Percentiles rank a stretch among this genome's conserved stretches.
Evolutionary conservation across 1,284 basidiomycete genomes (phyloP).

Genomic region (Fomitopsis betulina): DNA sequence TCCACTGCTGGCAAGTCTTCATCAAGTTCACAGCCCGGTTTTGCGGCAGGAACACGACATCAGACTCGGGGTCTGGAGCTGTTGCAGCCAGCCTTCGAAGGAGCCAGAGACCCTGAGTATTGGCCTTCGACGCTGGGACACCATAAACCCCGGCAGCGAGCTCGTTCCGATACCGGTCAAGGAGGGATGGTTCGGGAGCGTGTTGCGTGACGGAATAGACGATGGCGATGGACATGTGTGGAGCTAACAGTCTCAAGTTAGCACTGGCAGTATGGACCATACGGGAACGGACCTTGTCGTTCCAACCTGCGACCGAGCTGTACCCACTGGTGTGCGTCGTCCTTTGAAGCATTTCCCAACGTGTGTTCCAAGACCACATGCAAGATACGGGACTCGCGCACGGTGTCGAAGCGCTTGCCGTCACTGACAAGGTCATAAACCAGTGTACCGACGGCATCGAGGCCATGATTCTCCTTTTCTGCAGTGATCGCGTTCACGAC

Average conservation of each 20-base stretch:
- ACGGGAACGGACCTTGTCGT: conserved; percentile 46
- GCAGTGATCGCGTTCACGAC: conserved; percentile 35
- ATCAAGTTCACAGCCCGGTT: conserved; percentile 88
- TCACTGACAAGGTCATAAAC: conserved; percentile 36
- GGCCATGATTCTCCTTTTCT: conserved; percentile 15
- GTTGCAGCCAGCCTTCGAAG: conserved; percentile 72
- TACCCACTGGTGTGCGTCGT: conserved; percentile 78
- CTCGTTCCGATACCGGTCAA: conserved; percentile 88
- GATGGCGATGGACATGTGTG: conserved; percentile 63
- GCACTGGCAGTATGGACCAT: conserved; percentile 22
- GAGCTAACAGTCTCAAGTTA: conserved; percentile 39
- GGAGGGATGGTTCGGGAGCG: conserved; percentile 64
- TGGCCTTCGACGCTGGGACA: conserved; percentile 58
- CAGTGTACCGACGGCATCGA: conserved; percentile 35
- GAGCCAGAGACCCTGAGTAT: conserved; percentile 63
- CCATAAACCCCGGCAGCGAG: conserved; percentile 78
- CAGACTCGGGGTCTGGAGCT: conserved; percentile 77
- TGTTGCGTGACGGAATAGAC: conserved; percentile 57
- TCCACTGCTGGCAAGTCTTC: conserved; percentile 83
- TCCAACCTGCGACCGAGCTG: conserved; percentile 58
- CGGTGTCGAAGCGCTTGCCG: conserved; percentile 39
- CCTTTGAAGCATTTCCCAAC: conserved; percentile 53
- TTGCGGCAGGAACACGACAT: conserved; percentile 84
- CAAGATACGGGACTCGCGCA: conserved; percentile 55
- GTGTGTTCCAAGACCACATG: conserved; percentile 55